Evolutionary conservation across 1,284 basidiomycete genomes (phyloP), one percentile per base, ranked within the genome.

Genomic region (Sanghuangporus sanghuang): DNA sequence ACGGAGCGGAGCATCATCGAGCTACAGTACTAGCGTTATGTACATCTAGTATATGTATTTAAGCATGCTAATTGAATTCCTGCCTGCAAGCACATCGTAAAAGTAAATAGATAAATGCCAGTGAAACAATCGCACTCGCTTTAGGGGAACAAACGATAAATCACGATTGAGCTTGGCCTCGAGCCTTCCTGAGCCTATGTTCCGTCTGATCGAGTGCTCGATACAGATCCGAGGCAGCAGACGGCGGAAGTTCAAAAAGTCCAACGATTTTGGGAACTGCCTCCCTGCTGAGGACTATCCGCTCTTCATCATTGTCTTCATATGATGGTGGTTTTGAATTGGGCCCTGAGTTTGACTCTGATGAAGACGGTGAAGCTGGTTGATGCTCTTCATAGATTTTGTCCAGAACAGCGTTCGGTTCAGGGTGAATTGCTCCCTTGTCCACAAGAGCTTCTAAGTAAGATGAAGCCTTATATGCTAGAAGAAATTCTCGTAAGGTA

Each of bases 381-480:
- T 73, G 65, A 32, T 76, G 74, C 55, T 76, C 69, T 12, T 73
- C 71, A 73, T 92, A 91, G 55, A 90, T 74, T 12, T 70, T 68
- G 66, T 92, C 87, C 35, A 92, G 80, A 18, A 75, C 74, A 63
- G 75, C 63, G 69, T 79, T 84, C 21, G 80, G 72, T 68, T 84
- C 73, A 2, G 88, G 84, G 7, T 82, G 74, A 59, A 93, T 82
- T 27, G 79, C 73, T 3, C 81, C 80, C 44, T 77, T 74, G 44
- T 83, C 75, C 56, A 92, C 69, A 54, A 92, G 81, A 32, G 76
- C 76, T 66, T 83, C 76, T 2, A 93, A 75, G 72, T 90, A 91
- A 68, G 84, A 79, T 3, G 90, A 89, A 9, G 87, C 84, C 72
- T 81, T 86, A 74, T 85, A 90, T 18, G 90, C 90, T 92, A 67